Evolutionary conservation across 805 yeast species (phyloP), one percentile per base, ranked within the genome.

Genomic region (Wickerhamiella occidentalis): DNA sequence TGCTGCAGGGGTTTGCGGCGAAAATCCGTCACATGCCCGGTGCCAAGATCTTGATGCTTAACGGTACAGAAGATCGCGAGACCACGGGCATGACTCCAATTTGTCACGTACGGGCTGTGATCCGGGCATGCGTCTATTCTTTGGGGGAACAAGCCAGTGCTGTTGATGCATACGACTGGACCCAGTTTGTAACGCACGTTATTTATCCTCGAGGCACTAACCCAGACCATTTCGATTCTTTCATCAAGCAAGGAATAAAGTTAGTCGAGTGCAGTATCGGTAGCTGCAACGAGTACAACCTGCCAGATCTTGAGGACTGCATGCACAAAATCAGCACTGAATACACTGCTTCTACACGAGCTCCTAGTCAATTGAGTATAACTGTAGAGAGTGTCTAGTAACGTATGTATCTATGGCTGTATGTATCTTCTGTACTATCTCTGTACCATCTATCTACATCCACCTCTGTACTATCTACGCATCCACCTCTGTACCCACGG

Each of bases 51-150:
- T 61, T 87, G 13, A 62, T 88, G 9, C 63, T 87, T 25, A 88
- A 88, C 63, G 92, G 94, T 4, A 67, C 76, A 29, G 65, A 66
- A 45, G 96, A 88, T 61, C 70, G 96, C 51, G 96, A 88, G 61
- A 86, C 96, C 0, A 69, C 66, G 46, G 82, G 82, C 0, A 70
- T 84, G 71, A 65, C 68, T 26, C 85, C 88, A 0, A 46, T 64
- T 2, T 82, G 76, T 35, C 82, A 78, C 58, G 67, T 85, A 2
- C 62, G 68, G 18, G 71, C 78, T 3, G 70, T 86, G 5, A 72
- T 71, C 26, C 68, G 73, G 44, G 78, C 83, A 55, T 71, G 81
- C 11, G 56, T 62, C 4, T 80, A 81, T 61, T 78, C 83, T 2
- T 17, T 37, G 36, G 23, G 55, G 49, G 7, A n/a, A 21, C 26